Evolutionary conservation across 768 basidiomycete species (phyloP).

Genomic region (Termitomyces sp.): DNA sequence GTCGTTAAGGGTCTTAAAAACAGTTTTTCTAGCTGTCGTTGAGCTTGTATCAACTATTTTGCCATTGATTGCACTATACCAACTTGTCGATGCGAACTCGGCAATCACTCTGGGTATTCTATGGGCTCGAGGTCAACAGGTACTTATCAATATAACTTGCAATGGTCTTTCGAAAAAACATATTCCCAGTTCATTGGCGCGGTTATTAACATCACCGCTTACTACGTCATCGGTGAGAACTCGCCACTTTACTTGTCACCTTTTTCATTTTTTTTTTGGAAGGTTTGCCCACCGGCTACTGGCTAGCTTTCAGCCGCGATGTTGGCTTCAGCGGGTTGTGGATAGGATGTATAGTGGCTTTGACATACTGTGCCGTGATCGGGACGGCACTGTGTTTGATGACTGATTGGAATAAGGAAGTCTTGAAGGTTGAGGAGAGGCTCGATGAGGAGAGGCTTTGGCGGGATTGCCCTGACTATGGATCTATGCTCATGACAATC

Average conservation of each 20-base stretch:
- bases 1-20: not conserved
- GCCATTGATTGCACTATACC: slow-evolving; percentile 54
- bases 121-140: slow-evolving; percentile 59
- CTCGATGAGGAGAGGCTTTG: slow-evolving; percentile 3
- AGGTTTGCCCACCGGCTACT: slow-evolving; percentile 64
- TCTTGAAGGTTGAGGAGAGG: slow-evolving; percentile 33
- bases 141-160: not conserved
- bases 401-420: slow-evolving; percentile 52
- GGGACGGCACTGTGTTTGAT: slow-evolving; percentile 37
- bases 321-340: slow-evolving; percentile 58
- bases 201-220: not conserved
- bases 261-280: not conserved
- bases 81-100: slow-evolving; percentile 59
- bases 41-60: slow-evolving; percentile 46
- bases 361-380: slow-evolving; percentile 36
- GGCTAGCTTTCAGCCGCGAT: slow-evolving; percentile 44
- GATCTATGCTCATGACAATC: no score
- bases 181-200: slow-evolving; percentile 59
- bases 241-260: not conserved
- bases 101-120: slow-evolving; percentile 55
- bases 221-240: slow-evolving; percentile 9
- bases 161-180: not conserved
- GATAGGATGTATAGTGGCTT: slow-evolving; percentile 54
- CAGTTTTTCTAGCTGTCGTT: slow-evolving; percentile 26
- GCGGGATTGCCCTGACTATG: no score